Base-by-base conservation (phyloP, 1,284 basidiomycete species). In the Fistulinella cinereoalba region DNA sequence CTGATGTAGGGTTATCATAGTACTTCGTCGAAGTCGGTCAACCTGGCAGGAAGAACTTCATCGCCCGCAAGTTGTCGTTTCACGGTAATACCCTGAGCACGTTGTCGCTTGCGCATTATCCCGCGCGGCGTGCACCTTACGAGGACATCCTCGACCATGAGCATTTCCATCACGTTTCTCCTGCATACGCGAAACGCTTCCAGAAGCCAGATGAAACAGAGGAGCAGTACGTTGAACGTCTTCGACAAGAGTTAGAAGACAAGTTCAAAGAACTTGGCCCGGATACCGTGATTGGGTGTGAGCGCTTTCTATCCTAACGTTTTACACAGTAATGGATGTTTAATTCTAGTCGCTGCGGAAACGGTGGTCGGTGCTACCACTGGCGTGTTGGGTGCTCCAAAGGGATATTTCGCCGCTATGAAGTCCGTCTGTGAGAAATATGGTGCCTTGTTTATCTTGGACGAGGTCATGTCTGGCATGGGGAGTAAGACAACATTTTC, bases 391-490 rank as follows among this genome's bases (percentile, higher is more conserved):
- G 65, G 83, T 28, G 81, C 88, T 9, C 88, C 88, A 1, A 85
- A 83, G 56, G 88, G 87, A 3, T 90, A 91, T 58, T 85, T 90
- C 59, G 80, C 79, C 63, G 87, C 86, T 4, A 89, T 93, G 80
- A 89, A 88, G 58, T 80, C 80, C 7, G 86, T 94, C n/a, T 92
- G 91, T 58, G 79, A 90, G 44, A 88, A 88, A 60, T 86, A 92
- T 54, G 91, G 87, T 6, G 88, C 86, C 1, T 67, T 94, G n/a
- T 83, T 93, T 63, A 88, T 92, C 37, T 75, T 92, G 34, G 91
- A 94, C 60, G 91, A 94, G 68, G 80, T 86, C 51, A 87, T 87
- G 92, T 84, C 84, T 58, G 90, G 90, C 25, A 90, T 92, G 83
- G 90, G 88, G 36, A 80, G 89, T 81, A 65, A 69, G 83, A 70